Evolutionary conservation across 1,139 yeast genomes (phyloP), one percentile per base, ranked within the genome.

Genomic region (Yamadazyma pseudoaaseri): DNA sequence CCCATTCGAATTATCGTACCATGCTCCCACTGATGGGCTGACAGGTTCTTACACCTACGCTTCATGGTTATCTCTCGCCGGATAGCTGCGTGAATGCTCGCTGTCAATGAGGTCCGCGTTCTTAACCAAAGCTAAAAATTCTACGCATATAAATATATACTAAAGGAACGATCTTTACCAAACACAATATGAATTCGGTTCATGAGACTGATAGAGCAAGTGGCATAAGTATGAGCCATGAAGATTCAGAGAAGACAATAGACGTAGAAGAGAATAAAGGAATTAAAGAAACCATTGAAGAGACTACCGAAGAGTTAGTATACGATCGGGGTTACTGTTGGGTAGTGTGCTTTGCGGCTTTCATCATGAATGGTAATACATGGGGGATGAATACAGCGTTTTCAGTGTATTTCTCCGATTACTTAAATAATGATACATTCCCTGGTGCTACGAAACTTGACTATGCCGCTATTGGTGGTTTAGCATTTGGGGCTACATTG

Each of bases 311-410:
- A 14, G 33, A 24, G 10, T 16, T 26, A 15, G 33, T 33, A 9
- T 35, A 29, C 16, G 70, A 66, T 31, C 61, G 63, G 2, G 75
- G 76, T 2, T 62, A 66, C 45, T 72, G 70, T 3, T 62, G 72
- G 60, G 46, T 62, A 4, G 49, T 63, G 15, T 60, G 64, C 9
- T 44, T 63, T n/a, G 60, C 63, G 2, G 54, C 56, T 9, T 60
- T 65, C 38, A 31, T 60, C 3, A 44, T 62, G 21, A 60, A 60
- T 53, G 59, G 65, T 20, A 47, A 58, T 36, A 57, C 73, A 0
- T 70, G 70, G 62, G 76, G 76, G 1, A 65, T 64, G 61, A 65
- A 67, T 32, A 60, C 70, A 20, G 66, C 70, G 5, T 70, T 56
- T 43, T 70, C 71, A 21, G 56, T 70, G 16, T 70, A 65, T 41